Evolutionary conservation across 2,329 filamentous ascomycete species (phyloP), one percentile per base, ranked within the genome.

Genomic region (Pseudogymnoascus sp.): DNA sequence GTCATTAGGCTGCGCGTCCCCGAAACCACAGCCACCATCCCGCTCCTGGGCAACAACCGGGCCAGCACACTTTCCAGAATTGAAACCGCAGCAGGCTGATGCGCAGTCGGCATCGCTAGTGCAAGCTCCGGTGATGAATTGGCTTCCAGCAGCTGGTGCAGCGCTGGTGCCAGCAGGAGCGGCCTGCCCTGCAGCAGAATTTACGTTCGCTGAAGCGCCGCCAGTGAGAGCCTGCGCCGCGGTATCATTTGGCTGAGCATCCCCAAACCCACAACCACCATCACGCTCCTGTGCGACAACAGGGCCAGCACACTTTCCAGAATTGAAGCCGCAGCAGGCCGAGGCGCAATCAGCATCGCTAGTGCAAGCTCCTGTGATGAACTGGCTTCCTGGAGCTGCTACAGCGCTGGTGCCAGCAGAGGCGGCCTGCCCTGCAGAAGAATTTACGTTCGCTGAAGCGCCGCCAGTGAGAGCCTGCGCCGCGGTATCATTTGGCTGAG

Each of bases 41-140:
- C 72, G 69, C 13, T 69, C 67, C 36, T 72, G 72, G 0, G 70
- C 72, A 1, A 68, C 60, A 5, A 71, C 69, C 1, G 72, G 72
- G 63, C 72, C 74, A 37, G 71, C 69, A 4, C 72, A 73, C 45
- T 70, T 72, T 36, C 68, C 71, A 4, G 61, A 70, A 9, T 64
- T 64, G 12, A 65, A 65, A 2, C 71, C 71, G 55, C 73, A 74
- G 61, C 73, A 74, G 9, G 67, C 67, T 0, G 70, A 70, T 3
- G 67, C 69, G 58, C 73, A 74, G 62, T 74, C 72, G 2, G 71
- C 72, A 29, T 68, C 69, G 7, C 67, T 67, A 2, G 69, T 61
- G 59, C 73, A 74, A 35, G 72, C 67, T 0, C 73, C 73, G 3
- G 72, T 72, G 63, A 74, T 73, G 65, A 74, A 74, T 63, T 74